Base-by-base conservation (phyloP, 1,139 yeast genomes). In the Taphrina flavorubra region DNA sequence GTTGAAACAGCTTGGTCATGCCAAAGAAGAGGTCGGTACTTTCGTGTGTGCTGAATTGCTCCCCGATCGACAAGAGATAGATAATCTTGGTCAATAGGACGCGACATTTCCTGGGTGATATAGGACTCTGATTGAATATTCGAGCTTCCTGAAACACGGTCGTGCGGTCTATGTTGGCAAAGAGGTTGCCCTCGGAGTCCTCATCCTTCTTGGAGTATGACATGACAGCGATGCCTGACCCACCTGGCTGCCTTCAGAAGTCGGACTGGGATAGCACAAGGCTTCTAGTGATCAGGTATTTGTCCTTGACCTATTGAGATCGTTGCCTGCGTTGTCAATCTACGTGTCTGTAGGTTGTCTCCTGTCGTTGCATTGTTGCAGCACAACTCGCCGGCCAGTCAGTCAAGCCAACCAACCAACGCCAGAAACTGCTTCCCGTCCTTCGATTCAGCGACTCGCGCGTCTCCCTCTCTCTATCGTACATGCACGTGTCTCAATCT, bases 121-220 rank as follows among this genome's bases (percentile, higher is more conserved):
- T 89, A 18, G 97, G 97, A 57, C 96, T 85, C 72, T 94, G 91
- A 81, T 92, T 92, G 84, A 94, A 95, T 74, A 90, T 90, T 75
- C 91, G 82, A 81, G 98, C 92, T 78, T 92, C 97, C 80, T 94
- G 99, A 79, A 90, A 92, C 73, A 95, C 94, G 11, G 97, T 89
- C 98, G 94, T 94, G 80, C 92, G 92, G 80, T 94, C 99, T 71
- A 97, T 78, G 40, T 66, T 69, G 40, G 74, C 81, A 79, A 67
- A 69, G 20, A 60, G 39, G 37, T 58, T 51, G 14, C 55, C 55
- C 31, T 59, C 64, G 20, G 60, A 34, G 20, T 63, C 67, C 34
- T 63, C 67, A 46, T 63, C 67, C 55, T 55, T 63, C 55, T 63
- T 63, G 6, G 60, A 31, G 46, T 53, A 56, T 6, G 67, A 53